Percentiles rank a stretch among this genome's conserved stretches.
phyloP scores from a whole-genome alignment of 495 filamentous ascomycete genomes.

The Aspergillus hancockii region DNA sequence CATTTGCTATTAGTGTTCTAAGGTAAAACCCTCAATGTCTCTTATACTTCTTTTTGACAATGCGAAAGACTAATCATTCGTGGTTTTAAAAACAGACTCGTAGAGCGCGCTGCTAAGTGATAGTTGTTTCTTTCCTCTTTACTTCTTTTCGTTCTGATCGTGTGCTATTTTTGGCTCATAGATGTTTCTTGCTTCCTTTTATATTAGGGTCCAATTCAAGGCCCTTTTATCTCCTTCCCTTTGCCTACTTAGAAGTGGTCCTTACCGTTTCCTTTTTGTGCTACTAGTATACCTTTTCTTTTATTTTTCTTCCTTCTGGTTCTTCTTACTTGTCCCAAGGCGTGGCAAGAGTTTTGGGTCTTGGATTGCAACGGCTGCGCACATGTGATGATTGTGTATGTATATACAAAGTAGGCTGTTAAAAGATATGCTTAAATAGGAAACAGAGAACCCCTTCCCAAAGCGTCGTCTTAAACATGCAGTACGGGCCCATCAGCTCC shows the following conservation, averaged over 20 bases:
- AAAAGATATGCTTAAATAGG: background rate
- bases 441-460: background rate
- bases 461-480: conserved; percentile 26
- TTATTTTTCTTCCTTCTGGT: background rate
- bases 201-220: too few species aligned
- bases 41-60: background rate
- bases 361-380: background rate
- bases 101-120: conserved; percentile 63
- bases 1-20: conserved; percentile 86
- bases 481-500: conserved; percentile 55
- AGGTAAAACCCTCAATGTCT: conserved; percentile 49
- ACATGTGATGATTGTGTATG: conserved; percentile 7
- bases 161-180: too few species aligned
- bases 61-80: conserved; percentile 13
- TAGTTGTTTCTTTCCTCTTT: conserved; percentile 4
- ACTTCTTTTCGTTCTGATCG: background rate
- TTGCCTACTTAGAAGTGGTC: background rate
- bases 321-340: background rate
- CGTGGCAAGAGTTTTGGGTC: background rate
- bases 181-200: too few species aligned
- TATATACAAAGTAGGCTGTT: background rate
- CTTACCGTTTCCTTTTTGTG: background rate
- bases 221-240: conserved; percentile 1
- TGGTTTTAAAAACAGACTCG: conserved; percentile 50
- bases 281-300: background rate